Percentiles rank a stretch among this genome's conserved stretches.
phyloP scores from a whole-genome alignment of 1,284 basidiomycete genomes.

The Puccinia triticina region DNA sequence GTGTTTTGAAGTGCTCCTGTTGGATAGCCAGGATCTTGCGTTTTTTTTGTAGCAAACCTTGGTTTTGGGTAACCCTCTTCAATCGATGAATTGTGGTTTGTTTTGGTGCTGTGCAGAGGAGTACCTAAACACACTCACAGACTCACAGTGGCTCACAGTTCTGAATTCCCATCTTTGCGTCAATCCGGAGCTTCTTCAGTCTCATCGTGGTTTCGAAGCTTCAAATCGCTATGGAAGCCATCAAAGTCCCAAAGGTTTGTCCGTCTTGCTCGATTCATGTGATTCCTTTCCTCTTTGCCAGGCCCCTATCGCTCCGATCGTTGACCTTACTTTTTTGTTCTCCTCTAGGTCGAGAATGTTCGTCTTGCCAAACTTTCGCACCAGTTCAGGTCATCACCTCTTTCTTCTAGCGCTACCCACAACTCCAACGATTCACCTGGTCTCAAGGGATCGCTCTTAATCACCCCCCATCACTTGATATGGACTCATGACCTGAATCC shows the following conservation, averaged over 20 bases:
- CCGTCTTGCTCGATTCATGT: not conserved
- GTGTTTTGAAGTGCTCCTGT: no score
- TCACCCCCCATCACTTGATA: constrained; percentile 47
- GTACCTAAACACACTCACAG: no score
- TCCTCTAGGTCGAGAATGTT: constrained; percentile 29
- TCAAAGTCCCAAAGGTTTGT: constrained; percentile 20
- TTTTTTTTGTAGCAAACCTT: no score
- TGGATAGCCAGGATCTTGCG: no score
- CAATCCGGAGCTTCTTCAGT: not conserved
- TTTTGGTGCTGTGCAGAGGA: no score
- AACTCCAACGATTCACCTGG: constrained; percentile 7
- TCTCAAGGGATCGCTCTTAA: constrained; percentile 28
- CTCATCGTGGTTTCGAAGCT: not conserved
- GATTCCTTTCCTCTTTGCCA: not conserved
- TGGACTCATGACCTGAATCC: constrained; percentile 7
- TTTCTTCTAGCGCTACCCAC: not conserved
- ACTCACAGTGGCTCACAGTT: no score
- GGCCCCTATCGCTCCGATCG: not conserved
- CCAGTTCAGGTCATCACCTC: not conserved
- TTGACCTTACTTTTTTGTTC: not conserved
- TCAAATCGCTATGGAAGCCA: not conserved
- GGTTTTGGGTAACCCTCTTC: no score
- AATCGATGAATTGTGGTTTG: no score
- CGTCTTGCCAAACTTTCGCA: constrained; percentile 33
- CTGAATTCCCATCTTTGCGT: no score